phyloP scores from a whole-genome alignment of 2,329 filamentous ascomycete species.

The Aspergillus fructus region DNA sequence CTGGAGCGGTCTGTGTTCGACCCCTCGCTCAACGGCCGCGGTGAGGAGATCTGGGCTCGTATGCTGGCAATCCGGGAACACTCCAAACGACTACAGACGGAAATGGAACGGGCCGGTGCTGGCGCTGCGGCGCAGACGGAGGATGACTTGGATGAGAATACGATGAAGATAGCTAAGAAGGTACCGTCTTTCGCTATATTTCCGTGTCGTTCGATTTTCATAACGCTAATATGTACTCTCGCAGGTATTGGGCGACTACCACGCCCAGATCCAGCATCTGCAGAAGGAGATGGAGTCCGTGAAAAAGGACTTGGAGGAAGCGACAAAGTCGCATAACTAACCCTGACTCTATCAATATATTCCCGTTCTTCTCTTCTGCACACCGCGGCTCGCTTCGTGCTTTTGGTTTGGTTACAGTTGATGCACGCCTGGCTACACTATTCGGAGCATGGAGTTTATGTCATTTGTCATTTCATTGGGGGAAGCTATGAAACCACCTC shows the following conservation, averaged over 20 bases:
- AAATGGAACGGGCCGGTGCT: conserved; percentile 57
- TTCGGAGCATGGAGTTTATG: conserved; percentile 12
- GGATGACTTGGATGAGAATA: conserved; percentile 55
- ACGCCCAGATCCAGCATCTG: conserved; percentile 55
- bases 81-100: conserved; percentile 57
- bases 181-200: conserved; percentile 40
- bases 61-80: conserved; percentile 63
- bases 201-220: not conserved
- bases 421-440: conserved; percentile 3
- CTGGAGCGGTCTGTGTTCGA: conserved; percentile 61
- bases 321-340: conserved; percentile 42
- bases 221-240: conserved; percentile 32
- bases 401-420: conserved; percentile 11
- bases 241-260: conserved; percentile 52
- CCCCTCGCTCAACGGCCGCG: conserved; percentile 58
- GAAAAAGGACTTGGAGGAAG: conserved; percentile 59
- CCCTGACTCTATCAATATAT: not conserved
- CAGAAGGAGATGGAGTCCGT: conserved; percentile 61
- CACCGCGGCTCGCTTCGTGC: not conserved
- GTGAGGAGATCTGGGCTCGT: conserved; percentile 66
- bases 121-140: conserved; percentile 40
- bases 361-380: not conserved
- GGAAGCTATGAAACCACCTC: not conserved
- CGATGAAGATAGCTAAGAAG: conserved; percentile 61
- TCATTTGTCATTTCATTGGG: conserved; percentile 2